Base-by-base conservation (phyloP, 2,329 filamentous ascomycete genomes). In the Diaporthe citrichinensis region DNA sequence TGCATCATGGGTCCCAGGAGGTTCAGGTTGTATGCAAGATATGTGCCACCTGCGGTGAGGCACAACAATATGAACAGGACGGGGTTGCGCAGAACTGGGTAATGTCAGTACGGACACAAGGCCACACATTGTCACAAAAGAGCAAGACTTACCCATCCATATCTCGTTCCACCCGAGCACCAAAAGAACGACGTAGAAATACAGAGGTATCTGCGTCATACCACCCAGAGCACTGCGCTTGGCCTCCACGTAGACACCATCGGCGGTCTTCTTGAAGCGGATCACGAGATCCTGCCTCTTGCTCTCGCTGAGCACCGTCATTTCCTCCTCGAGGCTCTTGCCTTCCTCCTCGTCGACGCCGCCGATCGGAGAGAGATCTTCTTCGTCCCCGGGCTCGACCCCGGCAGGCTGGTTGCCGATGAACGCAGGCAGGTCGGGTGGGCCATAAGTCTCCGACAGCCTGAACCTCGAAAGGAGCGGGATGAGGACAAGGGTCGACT, bases 101-200 rank as follows among this genome's bases (percentile, higher is more conserved):
- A 57, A 20, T 34, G 73, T 79, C 75, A 80, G 78, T 61, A 61
- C 15, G 28, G 15, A 14, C 20, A 15, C 4, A 44, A 78, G 71
- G 76, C 67, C 76, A 78, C n/a, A 51, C 49, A 49, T 28, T 68
- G 23, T 67, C 28, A n/a, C 1, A 14, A 14, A 20, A 12, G 20
- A 67, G 58, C 46, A 68, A 41, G 53, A 83, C 94, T 89, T 89
- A 98, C 96, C 95, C 81, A 96, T 94, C 79, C 98, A 88, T 78
- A 99, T 96, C 85, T 99, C 97, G 85, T 99, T 99, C 97, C 97
- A 99, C n/a, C 97, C 97, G 67, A 99, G 88, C 31, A 95, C 94
- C 78, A 99, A 87, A 74, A 99, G 88, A 74, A 98, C 84, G 57
- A 92, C 95, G 81, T 98, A 99, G 84, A 99, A 98, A 85, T 98